Base-by-base conservation (phyloP, 768 basidiomycete genomes). In the Mycena alexandri region DNA sequence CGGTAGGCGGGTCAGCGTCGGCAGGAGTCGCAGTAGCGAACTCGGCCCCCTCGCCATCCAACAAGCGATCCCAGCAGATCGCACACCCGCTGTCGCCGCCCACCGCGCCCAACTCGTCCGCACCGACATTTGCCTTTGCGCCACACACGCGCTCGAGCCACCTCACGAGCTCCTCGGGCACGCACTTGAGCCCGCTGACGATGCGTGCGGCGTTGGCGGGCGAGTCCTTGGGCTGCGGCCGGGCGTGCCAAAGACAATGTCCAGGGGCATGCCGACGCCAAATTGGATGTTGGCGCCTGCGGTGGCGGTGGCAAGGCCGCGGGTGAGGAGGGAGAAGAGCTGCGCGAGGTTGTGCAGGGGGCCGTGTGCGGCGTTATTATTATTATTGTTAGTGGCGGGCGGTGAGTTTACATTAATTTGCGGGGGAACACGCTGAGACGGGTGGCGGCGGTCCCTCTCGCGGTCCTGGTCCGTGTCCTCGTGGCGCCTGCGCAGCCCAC, bases 31-130 rank as follows among this genome's bases (percentile, higher is more conserved):
- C 67, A 38, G 68, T 66, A 33, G 63, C 62, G 61, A 73, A 75
- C 51, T 73, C 73, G 42, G 74, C 70, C 70, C 86, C 75, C 64
- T 85, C 81, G 72, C 81, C 71, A 71, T 86, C 83, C 58, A 93
- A 76, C 21, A 93, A 72, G 36, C 80, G 80, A 71, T 93, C 92
- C 91, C 90, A 93, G 74, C 92, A 94, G 50, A 93, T 87, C 2
- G 92, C 91, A 73, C 92, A 93, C 16, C 86, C 83, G 12, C 79
- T 77, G 67, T 84, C 85, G 0, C 81, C 76, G 24, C 73, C 79
- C 9, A 72, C 72, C 11, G 63, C 75, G 5, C 73, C 73, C 3
- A 77, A 76, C 5, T 75, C 78, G 13, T n/a, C n/a, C n/a, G n/a
- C n/a, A n/a, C n/a, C n/a, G n/a, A n/a, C n/a, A n/a, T n/a, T n/a